These are phyloP conservation scores for Exophiala lecanii-corni DNA, from an alignment of 2,329 filamentous ascomycete genomes.

Conservation along the genomic window DNA sequence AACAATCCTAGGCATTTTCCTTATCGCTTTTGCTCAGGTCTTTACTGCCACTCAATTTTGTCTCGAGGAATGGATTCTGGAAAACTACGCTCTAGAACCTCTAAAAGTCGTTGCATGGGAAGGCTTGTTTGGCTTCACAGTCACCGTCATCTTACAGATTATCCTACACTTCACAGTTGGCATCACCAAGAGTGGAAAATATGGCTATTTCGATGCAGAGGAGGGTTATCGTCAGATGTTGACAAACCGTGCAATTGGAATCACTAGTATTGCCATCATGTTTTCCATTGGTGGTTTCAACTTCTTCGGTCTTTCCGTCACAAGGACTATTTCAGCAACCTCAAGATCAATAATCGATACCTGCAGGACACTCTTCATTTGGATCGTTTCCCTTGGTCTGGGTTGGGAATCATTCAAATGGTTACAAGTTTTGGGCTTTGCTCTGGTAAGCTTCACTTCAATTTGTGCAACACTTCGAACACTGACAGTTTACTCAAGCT, in stretches of 20 bases:
- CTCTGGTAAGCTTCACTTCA: conserved; percentile 44
- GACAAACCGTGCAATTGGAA: conserved; percentile 62
- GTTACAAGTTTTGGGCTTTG: conserved; percentile 88
- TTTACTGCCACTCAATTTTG: conserved; percentile 98
- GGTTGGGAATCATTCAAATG: conserved; percentile 98
- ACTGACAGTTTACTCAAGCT: too few relatives aligned
- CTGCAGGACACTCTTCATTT: conserved; percentile 95
- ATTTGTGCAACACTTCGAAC: too few relatives aligned
- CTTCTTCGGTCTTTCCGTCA: conserved; percentile 95
- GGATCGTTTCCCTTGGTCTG: conserved; percentile 86
- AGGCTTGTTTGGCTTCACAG: conserved; percentile 79
- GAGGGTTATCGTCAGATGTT: conserved; percentile 82
- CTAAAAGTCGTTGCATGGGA: conserved; percentile 95
- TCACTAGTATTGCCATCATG: conserved; percentile 89
- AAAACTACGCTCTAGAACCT: conserved; percentile 73
- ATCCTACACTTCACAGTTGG: conserved; percentile 75
- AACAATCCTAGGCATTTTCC: conserved; percentile 75
- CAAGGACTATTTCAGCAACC: conserved; percentile 81
- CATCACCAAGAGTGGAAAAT: conserved; percentile 63
- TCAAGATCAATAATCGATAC: conserved; percentile 95
- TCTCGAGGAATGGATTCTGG: conserved; percentile 87
- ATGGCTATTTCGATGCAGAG: conserved; percentile 84
- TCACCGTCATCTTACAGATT: conserved; percentile 75
- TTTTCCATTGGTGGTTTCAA: conserved; percentile 99
- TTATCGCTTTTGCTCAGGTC: conserved; percentile 92